Percentiles rank a stretch among this genome's conserved stretches.
Conservation (phyloP, 2,329 filamentous ascomycete genomes). For the Claviceps sp. region DNA sequence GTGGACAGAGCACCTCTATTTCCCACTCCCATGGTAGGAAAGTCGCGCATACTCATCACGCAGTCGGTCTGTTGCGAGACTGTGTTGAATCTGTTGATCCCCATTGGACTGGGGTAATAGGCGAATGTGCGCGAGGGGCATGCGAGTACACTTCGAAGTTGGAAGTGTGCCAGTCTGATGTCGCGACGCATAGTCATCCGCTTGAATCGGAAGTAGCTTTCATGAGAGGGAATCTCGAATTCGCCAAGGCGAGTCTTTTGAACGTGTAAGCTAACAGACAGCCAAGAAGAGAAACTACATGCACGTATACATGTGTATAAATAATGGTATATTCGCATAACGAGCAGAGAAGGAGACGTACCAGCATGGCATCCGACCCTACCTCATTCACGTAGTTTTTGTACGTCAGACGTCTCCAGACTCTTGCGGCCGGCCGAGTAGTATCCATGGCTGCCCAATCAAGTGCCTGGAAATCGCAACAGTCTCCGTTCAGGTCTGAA, state of each 20-base stretch:
- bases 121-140: slow-evolving; percentile 40
- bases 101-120: slow-evolving; percentile 40
- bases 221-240: slow-evolving; percentile 20
- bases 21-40: slow-evolving; percentile 16
- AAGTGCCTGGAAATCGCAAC: slow-evolving; percentile 45
- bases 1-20: slow-evolving; percentile 30
- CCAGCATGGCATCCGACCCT: slow-evolving; percentile 32
- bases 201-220: slow-evolving; percentile 45
- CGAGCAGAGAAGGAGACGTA: slow-evolving; percentile 19
- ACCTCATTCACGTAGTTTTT: slow-evolving; percentile 44
- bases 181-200: slow-evolving; percentile 41
- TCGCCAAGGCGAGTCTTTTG: slow-evolving; percentile 8
- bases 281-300: neutral
- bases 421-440: slow-evolving; percentile 33
- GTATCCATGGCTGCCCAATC: slow-evolving; percentile 42
- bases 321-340: too few relatives aligned
- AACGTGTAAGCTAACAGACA: neutral
- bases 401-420: slow-evolving; percentile 34
- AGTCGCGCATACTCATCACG: slow-evolving; percentile 30
- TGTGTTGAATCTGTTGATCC: slow-evolving; percentile 40
- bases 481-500: slow-evolving; percentile 39
- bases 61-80: slow-evolving; percentile 30
- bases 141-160: slow-evolving; percentile 49
- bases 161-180: slow-evolving; percentile 49
- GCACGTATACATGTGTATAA: too few relatives aligned